Evolutionary conservation across 495 filamentous ascomycete species (phyloP).

Genomic region (Xylaria castorea): DNA sequence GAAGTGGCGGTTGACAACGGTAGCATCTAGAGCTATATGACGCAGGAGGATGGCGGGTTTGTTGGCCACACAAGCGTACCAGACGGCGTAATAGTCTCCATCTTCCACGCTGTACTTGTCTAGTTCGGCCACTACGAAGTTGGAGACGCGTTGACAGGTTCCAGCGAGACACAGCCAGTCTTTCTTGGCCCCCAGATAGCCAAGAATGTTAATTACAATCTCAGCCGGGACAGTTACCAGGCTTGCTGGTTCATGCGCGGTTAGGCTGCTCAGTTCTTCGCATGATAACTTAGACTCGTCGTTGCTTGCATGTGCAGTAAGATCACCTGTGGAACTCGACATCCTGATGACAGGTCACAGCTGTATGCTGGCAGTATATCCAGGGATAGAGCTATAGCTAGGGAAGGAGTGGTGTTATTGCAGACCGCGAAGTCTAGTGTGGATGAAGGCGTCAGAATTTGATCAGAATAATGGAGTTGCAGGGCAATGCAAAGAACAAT

Average conservation of each 20-base stretch:
- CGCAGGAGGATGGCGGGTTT: neutral
- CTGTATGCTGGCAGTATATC: neutral
- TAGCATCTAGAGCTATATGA: neutral
- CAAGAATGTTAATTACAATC: slow-evolving; percentile 8
- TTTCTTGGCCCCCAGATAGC: neutral
- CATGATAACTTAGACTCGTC: neutral
- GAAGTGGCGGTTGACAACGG: slow-evolving; percentile 14
- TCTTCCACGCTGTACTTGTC: neutral
- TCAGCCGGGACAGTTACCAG: slow-evolving; percentile 5
- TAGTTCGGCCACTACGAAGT: slow-evolving; percentile 3
- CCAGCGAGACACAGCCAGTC: slow-evolving; percentile 14
- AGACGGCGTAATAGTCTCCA: neutral
- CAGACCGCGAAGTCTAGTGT: neutral
- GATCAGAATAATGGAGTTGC: neutral
- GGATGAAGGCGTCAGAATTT: neutral
- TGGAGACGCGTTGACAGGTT: slow-evolving; percentile 5
- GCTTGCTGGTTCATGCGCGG: neutral
- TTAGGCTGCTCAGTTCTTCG: neutral
- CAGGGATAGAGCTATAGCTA: neutral
- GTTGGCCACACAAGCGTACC: slow-evolving; percentile 18
- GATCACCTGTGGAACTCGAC: neutral
- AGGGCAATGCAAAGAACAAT: neutral
- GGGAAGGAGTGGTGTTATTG: neutral
- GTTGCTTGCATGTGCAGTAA: neutral
- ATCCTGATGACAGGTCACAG: neutral